A percentile compares a stretch with the other conserved stretches of the same genome.
These are phyloP conservation scores for Trichomonas vaginalis DNA, from an alignment of 208 protist genomes.

Conservation along the genomic window DNA sequence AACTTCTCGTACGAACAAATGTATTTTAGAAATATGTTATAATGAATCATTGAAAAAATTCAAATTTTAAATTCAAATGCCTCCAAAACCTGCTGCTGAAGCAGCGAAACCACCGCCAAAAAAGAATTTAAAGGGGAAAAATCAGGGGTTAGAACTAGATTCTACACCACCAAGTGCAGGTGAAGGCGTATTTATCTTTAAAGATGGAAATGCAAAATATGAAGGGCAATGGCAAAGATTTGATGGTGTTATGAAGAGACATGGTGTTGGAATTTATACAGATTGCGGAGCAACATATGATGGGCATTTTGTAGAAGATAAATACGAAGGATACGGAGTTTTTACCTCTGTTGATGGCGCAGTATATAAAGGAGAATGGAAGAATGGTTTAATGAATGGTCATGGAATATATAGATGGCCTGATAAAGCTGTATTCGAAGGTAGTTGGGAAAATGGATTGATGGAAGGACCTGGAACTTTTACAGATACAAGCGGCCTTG, in stretches of 20 bases:
- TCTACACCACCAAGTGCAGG: neutral
- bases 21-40: too few relatives aligned
- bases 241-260: neutral
- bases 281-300: conserved; percentile 12
- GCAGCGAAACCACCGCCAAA: neutral
- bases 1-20: too few relatives aligned
- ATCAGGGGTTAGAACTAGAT: neutral
- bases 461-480: neutral
- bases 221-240: conserved; percentile 15
- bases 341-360: neutral
- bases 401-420: conserved; percentile 5
- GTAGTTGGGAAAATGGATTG: conserved; percentile 4
- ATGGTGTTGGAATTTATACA: conserved; percentile 14
- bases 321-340: neutral
- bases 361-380: conserved; percentile 8
- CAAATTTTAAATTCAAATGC: neutral
- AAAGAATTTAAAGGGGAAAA: neutral
- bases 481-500: neutral
- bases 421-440: neutral
- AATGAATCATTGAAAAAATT: too few relatives aligned
- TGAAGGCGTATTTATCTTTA: neutral
- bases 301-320: conserved; percentile 3
- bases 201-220: neutral
- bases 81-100: neutral
- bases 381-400: neutral